A percentile compares a stretch with the other conserved stretches of the same genome.
These are phyloP conservation scores for Chamaecrista fasciculata DNA, from an alignment of 306 rosid genomes.

Conservation along the genomic window DNA sequence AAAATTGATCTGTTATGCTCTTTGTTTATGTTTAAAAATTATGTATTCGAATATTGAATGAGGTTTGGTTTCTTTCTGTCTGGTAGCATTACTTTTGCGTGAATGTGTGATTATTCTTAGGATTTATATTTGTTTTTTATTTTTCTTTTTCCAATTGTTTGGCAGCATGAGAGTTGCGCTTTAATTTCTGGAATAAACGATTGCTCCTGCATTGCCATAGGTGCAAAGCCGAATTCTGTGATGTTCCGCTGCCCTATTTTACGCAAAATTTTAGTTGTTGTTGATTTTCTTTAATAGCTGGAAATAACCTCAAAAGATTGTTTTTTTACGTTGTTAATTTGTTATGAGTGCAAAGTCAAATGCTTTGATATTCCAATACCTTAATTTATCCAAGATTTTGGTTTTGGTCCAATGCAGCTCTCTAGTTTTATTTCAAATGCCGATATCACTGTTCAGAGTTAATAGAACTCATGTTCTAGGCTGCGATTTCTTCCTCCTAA, in stretches of 20 bases:
- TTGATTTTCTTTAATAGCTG: background rate
- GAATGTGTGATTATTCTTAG: background rate
- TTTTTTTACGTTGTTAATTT: background rate
- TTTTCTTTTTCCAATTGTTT: background rate
- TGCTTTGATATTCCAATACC: background rate
- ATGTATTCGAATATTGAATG: background rate
- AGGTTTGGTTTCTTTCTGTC: background rate
- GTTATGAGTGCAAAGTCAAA: background rate
- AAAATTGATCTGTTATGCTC: slow-evolving; percentile 10
- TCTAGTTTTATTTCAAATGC: background rate
- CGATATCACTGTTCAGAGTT: slow-evolving; percentile 2
- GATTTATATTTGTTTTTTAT: background rate
- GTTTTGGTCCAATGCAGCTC: background rate
- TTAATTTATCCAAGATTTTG: background rate
- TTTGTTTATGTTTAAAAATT: background rate
- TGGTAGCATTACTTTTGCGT: background rate
- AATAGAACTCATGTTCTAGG: background rate
- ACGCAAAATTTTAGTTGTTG: background rate
- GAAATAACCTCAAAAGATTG: background rate
- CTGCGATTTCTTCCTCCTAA: background rate
- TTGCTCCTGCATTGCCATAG: background rate
- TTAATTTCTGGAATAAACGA: slow-evolving; percentile 2
- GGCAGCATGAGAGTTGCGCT: background rate
- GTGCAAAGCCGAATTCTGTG: background rate
- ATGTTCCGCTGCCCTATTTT: background rate